Conservation (phyloP, 768 basidiomycete species). For the Paxillus ammoniavirescens region DNA sequence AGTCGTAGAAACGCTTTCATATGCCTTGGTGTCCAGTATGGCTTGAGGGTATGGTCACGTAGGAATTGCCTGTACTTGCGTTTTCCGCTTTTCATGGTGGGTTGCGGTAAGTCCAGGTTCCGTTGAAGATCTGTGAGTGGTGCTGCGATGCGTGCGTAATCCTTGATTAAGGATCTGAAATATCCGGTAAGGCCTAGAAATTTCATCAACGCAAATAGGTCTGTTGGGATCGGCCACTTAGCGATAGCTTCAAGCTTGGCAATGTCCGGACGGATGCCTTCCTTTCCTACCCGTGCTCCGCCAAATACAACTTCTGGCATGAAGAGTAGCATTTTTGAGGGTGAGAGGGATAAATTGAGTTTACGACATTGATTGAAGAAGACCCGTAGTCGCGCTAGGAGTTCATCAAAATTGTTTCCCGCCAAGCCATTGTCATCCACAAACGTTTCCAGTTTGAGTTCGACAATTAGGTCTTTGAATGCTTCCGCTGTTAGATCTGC, state of each 20-base stretch:
- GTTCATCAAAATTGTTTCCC: conserved; percentile 30
- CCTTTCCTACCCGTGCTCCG: not conserved
- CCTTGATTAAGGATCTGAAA: too few relatives aligned
- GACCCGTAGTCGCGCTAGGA: conserved; percentile 24
- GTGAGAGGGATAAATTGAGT: conserved; percentile 17
- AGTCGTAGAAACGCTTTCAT: conserved; percentile 26
- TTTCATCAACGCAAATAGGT: not conserved
- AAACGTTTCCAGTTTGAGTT: conserved; percentile 31
- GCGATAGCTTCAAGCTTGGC: conserved; percentile 3
- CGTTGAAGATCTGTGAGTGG: not conserved
- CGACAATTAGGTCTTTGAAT: conserved; percentile 26
- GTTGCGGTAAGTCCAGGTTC: not conserved
- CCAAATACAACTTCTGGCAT: not conserved
- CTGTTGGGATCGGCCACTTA: conserved; percentile 6
- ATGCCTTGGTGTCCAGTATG: conserved; percentile 19
- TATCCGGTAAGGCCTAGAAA: conserved; percentile 1
- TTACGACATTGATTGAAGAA: conserved; percentile 24
- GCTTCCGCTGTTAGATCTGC: conserved; percentile 23
- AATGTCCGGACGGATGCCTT: not conserved
- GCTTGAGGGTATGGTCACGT: conserved; percentile 11
- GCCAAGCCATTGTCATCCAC: conserved; percentile 38
- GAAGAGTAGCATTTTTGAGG: not conserved
- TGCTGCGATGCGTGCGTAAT: too few relatives aligned
- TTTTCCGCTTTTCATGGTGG: not conserved
- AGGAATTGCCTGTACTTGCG: conserved; percentile 25